Percentiles rank a stretch among this genome's conserved stretches.
These are phyloP conservation scores for Thielaviopsis musarum DNA, from an alignment of 2,329 filamentous ascomycete genomes.

Conservation along the genomic window DNA sequence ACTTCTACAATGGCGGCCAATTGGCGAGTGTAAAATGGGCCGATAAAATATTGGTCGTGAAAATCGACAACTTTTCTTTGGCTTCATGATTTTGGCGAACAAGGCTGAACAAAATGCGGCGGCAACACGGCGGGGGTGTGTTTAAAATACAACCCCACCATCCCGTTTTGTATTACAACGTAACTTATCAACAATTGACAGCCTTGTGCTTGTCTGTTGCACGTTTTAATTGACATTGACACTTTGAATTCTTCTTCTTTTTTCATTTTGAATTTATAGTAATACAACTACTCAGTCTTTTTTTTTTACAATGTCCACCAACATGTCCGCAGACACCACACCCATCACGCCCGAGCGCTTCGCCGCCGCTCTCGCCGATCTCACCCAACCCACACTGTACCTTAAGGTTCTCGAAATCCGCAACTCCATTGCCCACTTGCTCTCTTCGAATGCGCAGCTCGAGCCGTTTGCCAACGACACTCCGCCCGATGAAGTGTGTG, in stretches of 20 bases:
- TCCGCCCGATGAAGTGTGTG: constrained; percentile 48
- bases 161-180: background rate
- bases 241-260: background rate
- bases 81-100: background rate
- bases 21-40: background rate
- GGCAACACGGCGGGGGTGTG: constrained; percentile 6
- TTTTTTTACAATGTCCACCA: background rate
- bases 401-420: constrained; percentile 60
- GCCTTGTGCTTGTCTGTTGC: background rate
- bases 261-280: background rate
- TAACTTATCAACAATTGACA: background rate
- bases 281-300: background rate
- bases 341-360: constrained; percentile 49
- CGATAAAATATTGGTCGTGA: background rate
- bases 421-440: constrained; percentile 58
- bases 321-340: constrained; percentile 44
- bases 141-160: constrained; percentile 10
- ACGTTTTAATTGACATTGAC: too few relatives aligned
- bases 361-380: constrained; percentile 47
- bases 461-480: constrained; percentile 42
- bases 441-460: constrained; percentile 58
- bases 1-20: background rate
- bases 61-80: background rate
- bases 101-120: constrained; percentile 5
- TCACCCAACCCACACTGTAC: constrained; percentile 49